These are phyloP conservation scores for Fragaria ananassa DNA, from an alignment of 306 rosid species.

Conservation along the genomic window DNA sequence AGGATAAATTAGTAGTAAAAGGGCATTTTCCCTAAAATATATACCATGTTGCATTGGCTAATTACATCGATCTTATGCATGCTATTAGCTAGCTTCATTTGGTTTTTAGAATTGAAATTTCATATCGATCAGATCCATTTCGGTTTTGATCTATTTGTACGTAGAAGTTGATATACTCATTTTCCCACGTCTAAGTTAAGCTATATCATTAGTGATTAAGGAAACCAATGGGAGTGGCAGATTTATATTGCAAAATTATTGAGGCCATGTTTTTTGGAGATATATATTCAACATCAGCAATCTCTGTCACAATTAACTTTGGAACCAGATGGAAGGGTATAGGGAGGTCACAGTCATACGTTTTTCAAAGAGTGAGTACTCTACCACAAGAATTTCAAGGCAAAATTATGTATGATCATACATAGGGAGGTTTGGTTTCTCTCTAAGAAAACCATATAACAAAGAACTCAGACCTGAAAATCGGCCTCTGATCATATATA, in stretches of 20 bases:
- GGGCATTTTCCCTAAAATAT: too few relatives aligned
- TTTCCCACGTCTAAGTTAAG: background rate
- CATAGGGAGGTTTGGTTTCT: too few relatives aligned
- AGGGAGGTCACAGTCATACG: background rate
- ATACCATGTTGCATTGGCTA: too few relatives aligned
- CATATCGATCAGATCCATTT: too few relatives aligned
- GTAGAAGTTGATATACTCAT: background rate
- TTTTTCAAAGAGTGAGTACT: background rate
- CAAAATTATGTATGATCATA: background rate
- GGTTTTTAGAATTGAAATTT: background rate
- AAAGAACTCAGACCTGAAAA: too few relatives aligned
- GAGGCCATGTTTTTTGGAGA: background rate
- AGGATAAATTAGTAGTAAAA: too few relatives aligned
- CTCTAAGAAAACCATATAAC: too few relatives aligned
- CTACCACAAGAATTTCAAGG: slow-evolving; percentile 1
- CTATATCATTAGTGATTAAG: background rate
- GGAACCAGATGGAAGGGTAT: background rate
- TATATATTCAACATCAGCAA: background rate
- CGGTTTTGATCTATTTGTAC: too few relatives aligned
- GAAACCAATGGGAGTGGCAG: background rate
- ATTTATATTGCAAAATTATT: background rate
- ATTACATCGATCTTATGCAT: too few relatives aligned
- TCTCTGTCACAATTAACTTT: background rate
- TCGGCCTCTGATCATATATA: background rate
- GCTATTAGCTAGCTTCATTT: too few relatives aligned